Evolutionary conservation across 306 rosid genomes (phyloP).

Genomic region (Styphnolobium japonicum): DNA sequence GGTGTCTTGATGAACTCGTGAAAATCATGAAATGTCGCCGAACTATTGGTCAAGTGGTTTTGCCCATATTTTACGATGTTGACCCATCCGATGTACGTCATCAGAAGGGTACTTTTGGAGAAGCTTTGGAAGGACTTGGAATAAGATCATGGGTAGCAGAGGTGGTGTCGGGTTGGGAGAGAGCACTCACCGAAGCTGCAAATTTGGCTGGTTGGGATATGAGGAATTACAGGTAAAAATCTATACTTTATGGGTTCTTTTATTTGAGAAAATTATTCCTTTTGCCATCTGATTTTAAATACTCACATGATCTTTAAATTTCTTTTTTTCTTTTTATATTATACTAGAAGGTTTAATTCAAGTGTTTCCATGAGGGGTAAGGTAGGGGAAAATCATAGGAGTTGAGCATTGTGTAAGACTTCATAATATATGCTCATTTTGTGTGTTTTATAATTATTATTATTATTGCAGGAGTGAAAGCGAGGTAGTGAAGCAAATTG

Average conservation of each 20-base stretch:
- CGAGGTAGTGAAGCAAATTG: background rate
- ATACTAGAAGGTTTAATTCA: too few relatives aligned
- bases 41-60: background rate
- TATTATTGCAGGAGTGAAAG: background rate
- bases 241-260: too few relatives aligned
- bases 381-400: background rate
- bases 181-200: background rate
- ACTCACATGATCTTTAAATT: too few relatives aligned
- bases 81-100: background rate
- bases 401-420: too few relatives aligned
- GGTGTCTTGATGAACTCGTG: conserved; percentile 18
- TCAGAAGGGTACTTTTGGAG: background rate
- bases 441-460: background rate
- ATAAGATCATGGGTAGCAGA: too few relatives aligned
- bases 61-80: background rate
- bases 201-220: background rate
- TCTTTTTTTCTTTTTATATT: too few relatives aligned
- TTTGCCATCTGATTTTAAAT: too few relatives aligned
- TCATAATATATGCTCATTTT: background rate
- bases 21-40: background rate
- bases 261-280: too few relatives aligned
- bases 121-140: background rate
- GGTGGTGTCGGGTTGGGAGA: background rate
- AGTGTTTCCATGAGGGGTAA: too few relatives aligned
- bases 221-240: background rate